phyloP scores from a whole-genome alignment of 768 basidiomycete genomes.

The Auriscalpium microsporum region DNA sequence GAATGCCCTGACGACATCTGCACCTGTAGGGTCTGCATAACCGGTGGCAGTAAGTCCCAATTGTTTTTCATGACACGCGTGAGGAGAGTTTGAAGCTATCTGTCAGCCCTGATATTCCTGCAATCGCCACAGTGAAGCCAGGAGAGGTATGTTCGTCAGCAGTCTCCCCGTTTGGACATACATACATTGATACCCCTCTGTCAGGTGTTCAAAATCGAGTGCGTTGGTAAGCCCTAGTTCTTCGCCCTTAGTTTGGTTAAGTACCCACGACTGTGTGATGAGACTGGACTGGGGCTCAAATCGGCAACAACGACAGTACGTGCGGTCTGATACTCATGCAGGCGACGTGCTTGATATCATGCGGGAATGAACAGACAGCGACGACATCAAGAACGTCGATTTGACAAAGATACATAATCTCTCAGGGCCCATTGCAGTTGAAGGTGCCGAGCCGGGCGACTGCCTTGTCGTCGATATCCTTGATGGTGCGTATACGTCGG shows the following conservation, averaged over 20 bases:
- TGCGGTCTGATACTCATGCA: not conserved
- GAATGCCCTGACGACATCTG: not conserved
- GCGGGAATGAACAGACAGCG: conserved; percentile 35
- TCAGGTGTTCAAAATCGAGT: conserved; percentile 67
- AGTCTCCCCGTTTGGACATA: not conserved
- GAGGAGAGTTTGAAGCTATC: not conserved
- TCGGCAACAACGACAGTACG: conserved; percentile 66
- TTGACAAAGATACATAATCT: conserved; percentile 63
- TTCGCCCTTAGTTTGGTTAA: not conserved
- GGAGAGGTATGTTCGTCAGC: conserved; percentile 33
- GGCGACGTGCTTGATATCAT: not conserved
- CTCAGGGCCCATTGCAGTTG: conserved; percentile 67
- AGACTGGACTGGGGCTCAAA: conserved; percentile 79
- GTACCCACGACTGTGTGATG: not conserved
- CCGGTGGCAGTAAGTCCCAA: conserved; percentile 57
- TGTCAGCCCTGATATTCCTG: conserved; percentile 54
- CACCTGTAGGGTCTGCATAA: conserved; percentile 50
- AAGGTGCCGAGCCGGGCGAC: conserved; percentile 72
- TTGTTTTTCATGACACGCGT: not conserved
- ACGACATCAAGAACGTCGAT: conserved; percentile 61
- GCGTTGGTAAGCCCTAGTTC: conserved; percentile 43
- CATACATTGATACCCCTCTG: too few species aligned
- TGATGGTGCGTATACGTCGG: conserved; percentile 38
- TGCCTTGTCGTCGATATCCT: conserved; percentile 74
- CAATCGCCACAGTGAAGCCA: conserved; percentile 51